Evolutionary conservation across 2,329 filamentous ascomycete genomes (phyloP), one percentile per base, ranked within the genome.

Genomic region (Epichloe amarillans): DNA sequence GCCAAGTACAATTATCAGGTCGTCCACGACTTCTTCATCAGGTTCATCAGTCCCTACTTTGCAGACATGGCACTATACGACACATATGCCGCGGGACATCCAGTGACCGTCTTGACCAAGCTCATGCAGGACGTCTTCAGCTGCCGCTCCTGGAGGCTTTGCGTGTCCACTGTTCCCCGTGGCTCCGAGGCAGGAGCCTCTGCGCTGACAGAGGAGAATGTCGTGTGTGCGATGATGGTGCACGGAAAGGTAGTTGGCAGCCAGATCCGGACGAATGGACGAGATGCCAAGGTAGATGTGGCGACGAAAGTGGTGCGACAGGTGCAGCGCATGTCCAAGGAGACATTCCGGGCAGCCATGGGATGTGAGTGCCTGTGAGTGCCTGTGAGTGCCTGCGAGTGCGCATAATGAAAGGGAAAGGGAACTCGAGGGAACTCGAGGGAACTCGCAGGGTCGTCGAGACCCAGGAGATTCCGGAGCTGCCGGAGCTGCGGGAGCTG

Each of bases 21-120:
- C 17, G 84, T 97, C 1, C 79, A 85, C 55, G 62, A 63, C 0
- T 97, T 98, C 68, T 96, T 95, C 66, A 67, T 79, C n/a, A 63
- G 60, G 14, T 81, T 90, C 55, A 77, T 97, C 50, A 75, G 76
- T 51, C 82, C 81, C 3, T 95, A 82, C 68, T 97, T 97, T 63
- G 72, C 77, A 48, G 84, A 96, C 65, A 95, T 97, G 82, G 71
- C 74, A 3, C 75, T 93, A 39, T 96, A 95, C 65, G 89, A 97
- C 64, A 80, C 79, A 0, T 96, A 87, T 64, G 89, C 88, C 2
- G 88, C 84, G 59, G 86, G 86, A 36, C 90, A 97, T 58, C 91
- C 91, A 0, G 84, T 86, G 4, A 95, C 86, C 0, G 79, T 79
- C 41, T 73, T 95, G 0, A 72, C 79, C 40, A 79, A 80, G 43